Percentiles rank a stretch among this genome's conserved stretches.
phyloP scores from a whole-genome alignment of 2,329 filamentous ascomycete species.

The Diaporthe destruens region DNA sequence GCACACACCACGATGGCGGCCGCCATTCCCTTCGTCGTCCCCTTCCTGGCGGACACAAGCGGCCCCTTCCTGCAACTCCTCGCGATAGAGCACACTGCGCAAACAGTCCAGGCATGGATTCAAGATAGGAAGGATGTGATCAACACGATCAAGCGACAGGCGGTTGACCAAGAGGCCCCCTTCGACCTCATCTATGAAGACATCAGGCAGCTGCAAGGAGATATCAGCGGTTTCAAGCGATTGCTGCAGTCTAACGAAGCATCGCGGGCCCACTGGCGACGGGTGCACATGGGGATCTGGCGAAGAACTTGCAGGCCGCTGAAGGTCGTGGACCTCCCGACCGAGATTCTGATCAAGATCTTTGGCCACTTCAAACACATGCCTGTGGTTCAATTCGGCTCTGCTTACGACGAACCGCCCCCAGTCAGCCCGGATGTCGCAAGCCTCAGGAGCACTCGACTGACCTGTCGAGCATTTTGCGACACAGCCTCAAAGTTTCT shows the following conservation, averaged over 20 bases:
- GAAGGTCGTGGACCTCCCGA: neutral
- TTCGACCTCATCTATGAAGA: neutral
- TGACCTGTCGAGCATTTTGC: neutral
- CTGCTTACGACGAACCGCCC: too few relatives aligned
- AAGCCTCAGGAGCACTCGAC: slow-evolving; percentile 9
- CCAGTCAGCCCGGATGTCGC: neutral
- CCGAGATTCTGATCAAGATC: neutral
- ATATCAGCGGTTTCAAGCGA: neutral
- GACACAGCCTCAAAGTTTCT: neutral
- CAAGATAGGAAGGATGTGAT: neutral
- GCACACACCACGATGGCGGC: neutral
- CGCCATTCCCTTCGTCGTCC: too few relatives aligned
- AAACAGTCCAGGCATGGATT: neutral
- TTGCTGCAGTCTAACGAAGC: neutral
- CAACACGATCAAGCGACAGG: neutral
- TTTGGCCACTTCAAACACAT: neutral
- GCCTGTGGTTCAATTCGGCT: too few relatives aligned
- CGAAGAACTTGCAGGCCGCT: neutral
- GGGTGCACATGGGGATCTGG: neutral
- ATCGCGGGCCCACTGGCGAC: neutral
- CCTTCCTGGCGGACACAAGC: neutral
- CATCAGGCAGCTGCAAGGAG: neutral
- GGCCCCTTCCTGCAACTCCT: neutral
- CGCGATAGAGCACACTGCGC: neutral
- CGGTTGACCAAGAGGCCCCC: neutral